These are phyloP conservation scores for Talaromyces sp. DNA, from an alignment of 2,329 filamentous ascomycete genomes.

Conservation along the genomic window DNA sequence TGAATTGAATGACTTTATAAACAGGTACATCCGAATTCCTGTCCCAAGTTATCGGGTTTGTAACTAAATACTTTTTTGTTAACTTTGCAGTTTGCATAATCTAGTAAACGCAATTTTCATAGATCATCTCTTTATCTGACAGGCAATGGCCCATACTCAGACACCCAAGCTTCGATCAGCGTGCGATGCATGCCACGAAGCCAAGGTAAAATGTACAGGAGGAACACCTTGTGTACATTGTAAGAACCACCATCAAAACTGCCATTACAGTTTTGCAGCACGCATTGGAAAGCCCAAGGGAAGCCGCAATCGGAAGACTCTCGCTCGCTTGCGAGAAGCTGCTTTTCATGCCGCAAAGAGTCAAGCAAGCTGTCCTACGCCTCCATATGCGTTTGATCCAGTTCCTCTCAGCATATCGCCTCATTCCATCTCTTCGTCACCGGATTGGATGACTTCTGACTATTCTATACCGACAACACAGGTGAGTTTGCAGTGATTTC, in stretches of 20 bases:
- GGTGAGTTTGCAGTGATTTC: not conserved
- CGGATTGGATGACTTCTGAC: conserved; percentile 13
- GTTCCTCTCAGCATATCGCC: conserved; percentile 5
- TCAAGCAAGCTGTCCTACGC: conserved; percentile 10
- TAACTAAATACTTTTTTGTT: not conserved
- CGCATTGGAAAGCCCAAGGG: conserved; percentile 22
- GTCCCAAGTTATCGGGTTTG: not conserved
- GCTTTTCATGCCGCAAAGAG: conserved; percentile 1
- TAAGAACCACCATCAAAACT: conserved; percentile 17
- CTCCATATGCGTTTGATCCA: not conserved
- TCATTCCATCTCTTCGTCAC: not conserved
- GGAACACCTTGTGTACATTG: conserved; percentile 20
- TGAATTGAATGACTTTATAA: not conserved
- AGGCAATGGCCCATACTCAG: conserved; percentile 15
- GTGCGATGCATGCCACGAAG: conserved; percentile 21
- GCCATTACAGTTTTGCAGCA: conserved; percentile 20
- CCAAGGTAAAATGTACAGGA: conserved; percentile 21
- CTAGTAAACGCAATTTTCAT: not conserved
- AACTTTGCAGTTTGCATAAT: not conserved
- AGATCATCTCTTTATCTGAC: not conserved
- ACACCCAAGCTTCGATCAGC: conserved; percentile 21
- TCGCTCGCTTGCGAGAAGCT: conserved; percentile 19
- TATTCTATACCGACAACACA: not conserved
- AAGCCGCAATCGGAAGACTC: conserved; percentile 20
- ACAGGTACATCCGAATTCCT: not conserved